Base-by-base conservation (phyloP, 192 early-diverging fungal species). In the Ambispora gerdemannii region DNA sequence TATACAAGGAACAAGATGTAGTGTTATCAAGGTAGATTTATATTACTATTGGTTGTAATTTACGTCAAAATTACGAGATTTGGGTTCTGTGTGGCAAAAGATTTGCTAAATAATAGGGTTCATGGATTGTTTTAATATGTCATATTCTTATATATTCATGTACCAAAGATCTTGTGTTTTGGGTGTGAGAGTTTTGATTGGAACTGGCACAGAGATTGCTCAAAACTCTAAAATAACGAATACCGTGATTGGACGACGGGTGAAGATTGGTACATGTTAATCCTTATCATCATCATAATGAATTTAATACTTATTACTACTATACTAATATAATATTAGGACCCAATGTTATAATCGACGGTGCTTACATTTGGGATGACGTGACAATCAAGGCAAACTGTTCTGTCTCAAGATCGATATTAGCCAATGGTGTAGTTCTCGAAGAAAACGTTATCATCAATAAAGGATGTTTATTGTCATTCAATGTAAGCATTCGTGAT, bases 351-450 rank as follows among this genome's bases (percentile, higher is more conserved):
- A 75, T 78, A 34, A 88, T 98, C 50, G 81, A 92, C 31, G 89
- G 88, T 30, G 88, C 92, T 4, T 96, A 94, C 63, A 79, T 98
- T 62, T 95, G 93, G 90, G 91, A 94, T 73, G 81, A 83, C 60
- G 83, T 85, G 13, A 78, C 72, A 19, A 87, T 97, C 50, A 89
- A 77, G 30, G 80, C 89, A 69, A 84, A 88, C 69, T 89, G 87
- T 60, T 72, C 72, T 8, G 80, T 99, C 22, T 76, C 81, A 33
- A 69, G 82, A 20, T 85, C 88, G 13, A 94, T 99, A 55, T 60
- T 99, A 33, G 95, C 89, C 3, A 78, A 89, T 63, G 75, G 84
- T 52, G 93, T 87, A 0, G 72, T 76, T 4, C 67, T 99, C 17
- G 73, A 86, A 61, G 81, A 90, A 43, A 83, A 86, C 24, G 89